A percentile compares a stretch with the other conserved stretches of the same genome.
These are phyloP conservation scores for Celoporthe dispersa DNA, from an alignment of 2,329 filamentous ascomycete species.

Conservation along the genomic window DNA sequence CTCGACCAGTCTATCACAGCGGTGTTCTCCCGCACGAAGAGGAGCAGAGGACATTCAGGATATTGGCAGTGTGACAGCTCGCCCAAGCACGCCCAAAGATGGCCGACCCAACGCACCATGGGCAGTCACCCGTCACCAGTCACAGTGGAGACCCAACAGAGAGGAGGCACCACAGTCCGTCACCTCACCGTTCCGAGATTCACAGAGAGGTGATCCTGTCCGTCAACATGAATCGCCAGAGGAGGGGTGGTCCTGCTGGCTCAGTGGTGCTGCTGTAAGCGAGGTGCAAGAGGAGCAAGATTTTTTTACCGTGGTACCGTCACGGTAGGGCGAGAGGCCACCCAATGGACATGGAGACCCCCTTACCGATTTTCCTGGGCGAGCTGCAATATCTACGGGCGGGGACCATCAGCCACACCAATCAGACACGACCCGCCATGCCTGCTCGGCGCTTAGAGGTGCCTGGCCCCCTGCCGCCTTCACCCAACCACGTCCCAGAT, in stretches of 20 bases:
- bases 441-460: conserved; percentile 30
- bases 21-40: neutral
- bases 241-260: neutral
- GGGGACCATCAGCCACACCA: conserved; percentile 22
- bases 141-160: neutral
- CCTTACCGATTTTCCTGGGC: neutral
- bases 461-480: conserved; percentile 38
- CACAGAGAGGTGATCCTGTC: neutral
- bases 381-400: conserved; percentile 21
- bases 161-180: neutral
- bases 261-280: neutral
- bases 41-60: neutral
- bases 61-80: neutral
- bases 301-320: neutral
- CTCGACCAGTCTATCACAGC: conserved; percentile 8
- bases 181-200: neutral
- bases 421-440: conserved; percentile 16
- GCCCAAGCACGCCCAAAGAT: too few relatives aligned
- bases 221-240: neutral
- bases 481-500: conserved; percentile 47
- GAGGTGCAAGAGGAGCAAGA: neutral
- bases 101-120: too few relatives aligned
- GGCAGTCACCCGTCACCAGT: neutral
- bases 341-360: neutral
- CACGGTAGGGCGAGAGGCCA: neutral